Conservation (phyloP, 345 rosid species). For the Microcos paniculata region DNA sequence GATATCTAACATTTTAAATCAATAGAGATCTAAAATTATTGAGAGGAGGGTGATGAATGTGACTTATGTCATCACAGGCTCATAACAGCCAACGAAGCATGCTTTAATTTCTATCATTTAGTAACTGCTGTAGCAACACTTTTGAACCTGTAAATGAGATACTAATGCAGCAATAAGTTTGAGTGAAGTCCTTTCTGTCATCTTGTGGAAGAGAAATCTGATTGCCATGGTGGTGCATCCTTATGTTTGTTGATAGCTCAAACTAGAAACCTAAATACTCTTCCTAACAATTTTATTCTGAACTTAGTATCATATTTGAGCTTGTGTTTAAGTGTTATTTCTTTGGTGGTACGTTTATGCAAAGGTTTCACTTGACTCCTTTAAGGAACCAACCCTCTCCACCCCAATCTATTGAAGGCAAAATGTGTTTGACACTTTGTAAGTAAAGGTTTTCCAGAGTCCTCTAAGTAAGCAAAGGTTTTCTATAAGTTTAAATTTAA, state of each 20-base stretch:
- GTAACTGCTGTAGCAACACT: not conserved
- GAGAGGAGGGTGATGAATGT: not conserved
- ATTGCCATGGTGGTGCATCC: not conserved
- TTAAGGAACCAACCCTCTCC: not conserved
- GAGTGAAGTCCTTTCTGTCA: not conserved
- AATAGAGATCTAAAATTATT: not conserved
- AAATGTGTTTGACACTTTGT: no score
- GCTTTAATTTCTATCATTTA: not conserved
- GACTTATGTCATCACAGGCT: not conserved
- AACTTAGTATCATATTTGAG: not conserved
- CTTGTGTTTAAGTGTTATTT: not conserved
- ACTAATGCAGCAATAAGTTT: not conserved
- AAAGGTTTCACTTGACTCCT: not conserved
- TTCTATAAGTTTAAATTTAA: no score
- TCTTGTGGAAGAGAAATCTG: not conserved
- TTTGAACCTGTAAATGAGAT: not conserved
- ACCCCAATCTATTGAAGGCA: no score
- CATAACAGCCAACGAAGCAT: slow-evolving; percentile 1
- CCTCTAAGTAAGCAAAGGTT: no score
- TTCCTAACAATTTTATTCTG: not conserved
- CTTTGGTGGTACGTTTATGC: not conserved
- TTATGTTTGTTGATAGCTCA: not conserved
- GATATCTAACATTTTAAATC: not conserved
- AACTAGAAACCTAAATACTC: no score
- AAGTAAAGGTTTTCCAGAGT: no score